A percentile compares a stretch with the other conserved stretches of the same genome.
phyloP scores from a whole-genome alignment of 2,329 filamentous ascomycete species.

The Epichloe sylvatica region DNA sequence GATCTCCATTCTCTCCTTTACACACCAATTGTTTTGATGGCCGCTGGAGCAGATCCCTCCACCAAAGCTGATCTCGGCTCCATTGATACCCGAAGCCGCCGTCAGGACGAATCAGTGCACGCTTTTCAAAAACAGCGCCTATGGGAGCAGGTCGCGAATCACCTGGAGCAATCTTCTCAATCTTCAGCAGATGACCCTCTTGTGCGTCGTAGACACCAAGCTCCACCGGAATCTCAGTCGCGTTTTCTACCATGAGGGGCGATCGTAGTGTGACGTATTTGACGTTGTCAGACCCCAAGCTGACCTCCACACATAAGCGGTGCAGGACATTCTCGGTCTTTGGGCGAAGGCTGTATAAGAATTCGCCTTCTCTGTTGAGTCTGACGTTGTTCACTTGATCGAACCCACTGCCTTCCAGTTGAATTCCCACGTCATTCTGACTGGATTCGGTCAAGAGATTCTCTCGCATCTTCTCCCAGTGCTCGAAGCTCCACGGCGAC shows the following conservation, averaged over 20 bases:
- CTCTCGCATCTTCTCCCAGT: slow-evolving; percentile 92
- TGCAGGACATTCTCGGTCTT: slow-evolving; percentile 76
- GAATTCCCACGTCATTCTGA: slow-evolving; percentile 64
- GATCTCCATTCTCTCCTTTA: slow-evolving; percentile 70
- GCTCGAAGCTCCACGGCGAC: slow-evolving; percentile 89
- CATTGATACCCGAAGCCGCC: slow-evolving; percentile 94
- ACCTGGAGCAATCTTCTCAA: slow-evolving; percentile 91
- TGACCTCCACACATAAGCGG: slow-evolving; percentile 82
- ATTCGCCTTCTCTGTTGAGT: slow-evolving; percentile 88
- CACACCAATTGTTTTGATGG: slow-evolving; percentile 82
- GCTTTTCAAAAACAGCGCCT: slow-evolving; percentile 82
- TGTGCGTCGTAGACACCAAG: slow-evolving; percentile 78
- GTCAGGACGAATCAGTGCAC: slow-evolving; percentile 75
- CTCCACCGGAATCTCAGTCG: slow-evolving; percentile 91
- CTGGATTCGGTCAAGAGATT: slow-evolving; percentile 74
- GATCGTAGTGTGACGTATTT: slow-evolving; percentile 96
- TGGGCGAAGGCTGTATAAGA: slow-evolving; percentile 75
- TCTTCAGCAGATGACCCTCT: slow-evolving; percentile 84
- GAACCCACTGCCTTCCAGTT: slow-evolving; percentile 86
- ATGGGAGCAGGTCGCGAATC: slow-evolving; percentile 83
- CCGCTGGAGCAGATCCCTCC: slow-evolving; percentile 76
- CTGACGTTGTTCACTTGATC: slow-evolving; percentile 78
- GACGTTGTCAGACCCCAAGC: slow-evolving; percentile 83
- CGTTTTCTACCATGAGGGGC: slow-evolving; percentile 83
- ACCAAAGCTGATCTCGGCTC: slow-evolving; percentile 81